Evolutionary conservation across 2,329 filamentous ascomycete species (phyloP), one percentile per base, ranked within the genome.

Genomic region (Tolypocladium tropicale): DNA sequence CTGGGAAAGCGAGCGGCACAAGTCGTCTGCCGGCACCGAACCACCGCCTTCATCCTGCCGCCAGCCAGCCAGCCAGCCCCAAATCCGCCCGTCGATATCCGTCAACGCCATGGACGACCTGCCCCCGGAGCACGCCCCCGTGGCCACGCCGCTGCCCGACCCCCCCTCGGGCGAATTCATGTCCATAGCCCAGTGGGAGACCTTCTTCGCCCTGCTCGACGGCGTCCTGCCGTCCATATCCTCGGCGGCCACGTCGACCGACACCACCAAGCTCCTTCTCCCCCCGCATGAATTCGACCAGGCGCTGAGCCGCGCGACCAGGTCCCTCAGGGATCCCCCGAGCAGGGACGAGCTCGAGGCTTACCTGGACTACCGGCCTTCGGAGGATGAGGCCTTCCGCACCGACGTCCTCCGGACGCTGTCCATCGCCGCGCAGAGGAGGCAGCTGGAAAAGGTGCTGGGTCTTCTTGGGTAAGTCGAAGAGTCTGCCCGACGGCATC

Each of bases 171-270:
- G 55, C 46, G 63, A 68, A 58, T 77, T 75, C 63, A 76, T 79
- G 62, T 72, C 67, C 43, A 69, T 74, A 52, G 66, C 70, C 21
- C 78, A 83, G 69, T 85, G 82, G 82, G 66, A 72, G 41, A 76
- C 78, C 2, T 64, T 84, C 46, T 73, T 78, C 60, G 73, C 81
- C 2, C 68, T 85, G 7, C 67, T 84, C 43, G 81, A 85, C 60
- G 79, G 78, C n/a, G 68, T 82, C 21, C 70, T 89, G 34, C 84
- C 86, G 2, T 78, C 83, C 23, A 75, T 89, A 58, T 75, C 74
- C 23, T 65, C 74, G 16, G 70, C 74, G 6, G 53, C 55, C 12
- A 52, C 57, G 16, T 69, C 74, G 21, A 62, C 67, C 23, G 62
- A 68, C 23, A 64, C 65, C 14, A 74, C 80, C 62, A 64, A 65